These are phyloP conservation scores for Lodderomyces metapsilosis DNA, from an alignment of 1,139 yeast genomes.

Conservation along the genomic window DNA sequence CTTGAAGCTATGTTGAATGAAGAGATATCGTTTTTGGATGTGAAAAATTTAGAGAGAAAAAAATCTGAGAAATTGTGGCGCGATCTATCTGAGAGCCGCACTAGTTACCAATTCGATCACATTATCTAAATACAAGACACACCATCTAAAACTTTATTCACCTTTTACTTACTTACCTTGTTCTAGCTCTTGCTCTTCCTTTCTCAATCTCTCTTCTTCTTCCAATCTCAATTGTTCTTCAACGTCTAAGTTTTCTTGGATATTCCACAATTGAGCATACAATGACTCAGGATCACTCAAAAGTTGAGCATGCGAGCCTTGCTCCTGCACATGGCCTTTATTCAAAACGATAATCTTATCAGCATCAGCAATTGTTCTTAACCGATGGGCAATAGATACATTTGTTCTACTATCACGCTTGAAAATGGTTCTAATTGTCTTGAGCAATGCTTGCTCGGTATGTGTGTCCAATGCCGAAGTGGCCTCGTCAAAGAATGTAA, in stretches of 20 bases:
- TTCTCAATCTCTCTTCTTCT: slow-evolving; percentile 8
- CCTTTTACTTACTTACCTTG: too few species aligned
- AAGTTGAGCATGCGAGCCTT: slow-evolving; percentile 74
- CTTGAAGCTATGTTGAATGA: background rate
- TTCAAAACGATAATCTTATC: slow-evolving; percentile 88
- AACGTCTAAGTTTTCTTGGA: slow-evolving; percentile 77
- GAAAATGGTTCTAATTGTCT: slow-evolving; percentile 67
- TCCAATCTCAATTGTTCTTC: slow-evolving; percentile 24
- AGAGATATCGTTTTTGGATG: background rate
- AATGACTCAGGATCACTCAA: slow-evolving; percentile 54
- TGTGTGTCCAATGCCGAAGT: slow-evolving; percentile 96
- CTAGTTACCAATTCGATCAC: background rate
- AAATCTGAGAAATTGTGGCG: slow-evolving; percentile 2
- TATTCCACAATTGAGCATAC: slow-evolving; percentile 82
- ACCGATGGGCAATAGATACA: slow-evolving; percentile 88
- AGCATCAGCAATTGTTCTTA: slow-evolving; percentile 91
- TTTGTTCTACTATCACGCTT: slow-evolving; percentile 63
- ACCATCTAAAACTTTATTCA: too few species aligned
- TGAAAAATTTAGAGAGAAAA: background rate
- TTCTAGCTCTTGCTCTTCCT: slow-evolving; percentile 2
- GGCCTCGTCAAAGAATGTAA: slow-evolving; percentile 95
- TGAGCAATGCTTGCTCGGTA: slow-evolving; percentile 82
- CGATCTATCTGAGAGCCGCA: background rate
- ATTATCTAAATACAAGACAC: background rate
- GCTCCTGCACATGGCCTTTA: slow-evolving; percentile 78